These are phyloP conservation scores for Nitzschia sp. DNA, from an alignment of 108 stramenopile species.

Conservation along the genomic window DNA sequence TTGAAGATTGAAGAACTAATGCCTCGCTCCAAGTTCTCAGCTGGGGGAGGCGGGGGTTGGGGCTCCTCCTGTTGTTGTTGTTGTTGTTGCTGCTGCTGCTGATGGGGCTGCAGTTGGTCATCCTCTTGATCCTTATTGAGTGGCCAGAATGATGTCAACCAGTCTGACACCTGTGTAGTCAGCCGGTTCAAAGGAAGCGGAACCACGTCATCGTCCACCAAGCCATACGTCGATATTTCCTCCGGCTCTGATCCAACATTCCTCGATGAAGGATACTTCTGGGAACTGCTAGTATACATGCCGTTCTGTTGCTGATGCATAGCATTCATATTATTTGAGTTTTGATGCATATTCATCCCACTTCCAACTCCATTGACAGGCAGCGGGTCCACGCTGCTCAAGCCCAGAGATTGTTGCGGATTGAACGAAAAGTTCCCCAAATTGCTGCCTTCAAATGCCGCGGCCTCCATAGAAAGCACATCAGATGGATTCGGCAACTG, in stretches of 20 bases:
- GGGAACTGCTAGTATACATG: background rate
- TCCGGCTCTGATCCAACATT: background rate
- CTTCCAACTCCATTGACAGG: background rate
- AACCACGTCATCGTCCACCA: background rate
- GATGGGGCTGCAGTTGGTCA: constrained; percentile 4
- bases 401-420: background rate
- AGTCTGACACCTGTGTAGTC: constrained; percentile 50
- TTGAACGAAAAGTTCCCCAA: background rate
- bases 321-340: background rate
- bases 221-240: background rate
- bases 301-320: background rate
- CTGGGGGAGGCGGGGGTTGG: constrained; percentile 9
- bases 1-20: constrained; percentile 31
- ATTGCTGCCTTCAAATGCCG: constrained; percentile 7
- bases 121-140: constrained; percentile 4
- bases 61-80: background rate
- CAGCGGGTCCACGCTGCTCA: background rate
- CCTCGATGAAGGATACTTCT: background rate
- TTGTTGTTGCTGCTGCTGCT: constrained; percentile 7
- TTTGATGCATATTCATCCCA: background rate
- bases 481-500: constrained; percentile 9
- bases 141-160: constrained; percentile 48
- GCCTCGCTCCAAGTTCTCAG: constrained; percentile 16
- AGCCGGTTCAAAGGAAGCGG: constrained; percentile 31
- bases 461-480: constrained; percentile 16